Evolutionary conservation across 306 rosid genomes (phyloP), one percentile per base, ranked within the genome.

Genomic region (Luffa aegyptiaca): DNA sequence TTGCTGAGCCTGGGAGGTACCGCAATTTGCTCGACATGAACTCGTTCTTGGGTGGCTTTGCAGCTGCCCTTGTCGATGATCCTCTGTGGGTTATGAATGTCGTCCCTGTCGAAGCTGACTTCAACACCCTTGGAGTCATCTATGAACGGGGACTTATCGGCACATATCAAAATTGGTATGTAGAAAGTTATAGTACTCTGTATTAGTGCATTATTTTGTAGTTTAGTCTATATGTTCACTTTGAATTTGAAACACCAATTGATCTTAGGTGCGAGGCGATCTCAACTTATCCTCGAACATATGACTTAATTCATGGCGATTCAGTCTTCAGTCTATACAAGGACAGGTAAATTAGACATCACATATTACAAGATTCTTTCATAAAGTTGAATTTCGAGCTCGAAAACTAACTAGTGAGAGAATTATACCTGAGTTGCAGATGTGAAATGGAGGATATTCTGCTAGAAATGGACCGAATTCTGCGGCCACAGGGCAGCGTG

Each of bases 31-130:
- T 96, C 16, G 99, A 96, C 71, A 93, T 93, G 99, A 93, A 91
- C 83, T 73, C 99, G 37, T 84, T 83, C 82, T 80, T 96, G 73
- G 99, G 99, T 83, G 92, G 98, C 55, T 96, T 96, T 84, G 94
- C 97, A 26, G 98, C 99, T 57, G 94, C 97, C 21, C 82, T 96
- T 2, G 88, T 87, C 18, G 79, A 88, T 58, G 88, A 90, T 68
- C 99, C 99, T 3, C 86, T 87, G 31, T 96, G 99, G 98, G 97
- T 96, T 64, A 93, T 96, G 99, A 96, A 96, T 46, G 18, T 88
- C 72, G 96, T 90, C 17, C 99, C 99, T 0, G 99, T 90, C 68
- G 92, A 96, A 74, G 85, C 97, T 4, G 82, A 90, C 68, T 75
- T 85, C 59, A 89, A 93, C 84, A 91, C 98, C 48, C 99, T 96